Evolutionary conservation across 768 basidiomycete species (phyloP).

Genomic region (Panus rudis): DNA sequence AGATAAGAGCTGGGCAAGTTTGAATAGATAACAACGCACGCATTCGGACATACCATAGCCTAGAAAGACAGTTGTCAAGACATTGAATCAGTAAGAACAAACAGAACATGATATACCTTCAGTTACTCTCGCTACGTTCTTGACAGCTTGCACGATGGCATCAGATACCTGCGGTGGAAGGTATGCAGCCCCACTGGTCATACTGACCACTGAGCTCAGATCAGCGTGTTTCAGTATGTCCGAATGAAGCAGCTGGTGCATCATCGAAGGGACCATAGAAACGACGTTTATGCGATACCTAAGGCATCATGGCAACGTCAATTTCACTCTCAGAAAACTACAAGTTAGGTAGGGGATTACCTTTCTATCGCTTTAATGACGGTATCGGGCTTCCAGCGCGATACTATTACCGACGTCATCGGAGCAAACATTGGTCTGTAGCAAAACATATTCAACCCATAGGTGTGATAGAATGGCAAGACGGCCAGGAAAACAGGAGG

Average conservation of each 20-base stretch:
- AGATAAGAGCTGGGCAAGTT: background rate
- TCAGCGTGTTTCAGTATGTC: constrained; percentile 39
- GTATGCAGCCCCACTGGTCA: constrained; percentile 58
- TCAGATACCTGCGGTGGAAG: constrained; percentile 49
- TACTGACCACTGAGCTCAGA: constrained; percentile 38
- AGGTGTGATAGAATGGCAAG: constrained; percentile 64
- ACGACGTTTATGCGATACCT: constrained; percentile 52
- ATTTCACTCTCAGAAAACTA: no score
- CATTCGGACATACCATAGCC: constrained; percentile 49
- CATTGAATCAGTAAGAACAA: background rate
- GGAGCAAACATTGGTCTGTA: constrained; percentile 29
- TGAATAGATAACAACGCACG: constrained; percentile 8
- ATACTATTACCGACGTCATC: constrained; percentile 45
- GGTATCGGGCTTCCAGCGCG: constrained; percentile 50
- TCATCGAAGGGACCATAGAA: constrained; percentile 51
- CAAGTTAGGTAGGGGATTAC: constrained; percentile 31
- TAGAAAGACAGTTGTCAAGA: constrained; percentile 15
- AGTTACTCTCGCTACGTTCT: constrained; percentile 3
- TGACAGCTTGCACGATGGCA: constrained; percentile 1
- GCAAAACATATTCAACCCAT: constrained; percentile 47
- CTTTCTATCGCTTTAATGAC: constrained; percentile 50
- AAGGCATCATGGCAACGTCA: background rate
- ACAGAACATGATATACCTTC: constrained; percentile 5
- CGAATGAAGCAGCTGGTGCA: constrained; percentile 59
- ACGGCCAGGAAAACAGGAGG: constrained; percentile 46